phyloP scores from a whole-genome alignment of 2,329 filamentous ascomycete genomes.

The Parastagonospora nodorum region DNA sequence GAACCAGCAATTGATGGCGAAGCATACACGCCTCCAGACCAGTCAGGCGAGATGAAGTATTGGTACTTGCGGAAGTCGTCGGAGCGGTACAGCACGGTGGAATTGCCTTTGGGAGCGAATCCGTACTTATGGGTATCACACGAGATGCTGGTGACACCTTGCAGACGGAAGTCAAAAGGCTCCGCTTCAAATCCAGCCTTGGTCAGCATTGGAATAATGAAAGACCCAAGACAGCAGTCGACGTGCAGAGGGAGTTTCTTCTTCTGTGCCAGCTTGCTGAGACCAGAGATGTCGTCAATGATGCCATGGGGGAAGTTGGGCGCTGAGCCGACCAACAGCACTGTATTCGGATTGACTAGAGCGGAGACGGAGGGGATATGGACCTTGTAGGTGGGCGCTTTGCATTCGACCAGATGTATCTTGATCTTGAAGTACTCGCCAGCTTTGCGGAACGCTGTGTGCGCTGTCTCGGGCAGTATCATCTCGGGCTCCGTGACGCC shows the following conservation, averaged over 20 bases:
- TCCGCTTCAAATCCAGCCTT: conserved; percentile 90
- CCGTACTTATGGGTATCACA: conserved; percentile 99
- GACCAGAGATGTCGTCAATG: conserved; percentile 87
- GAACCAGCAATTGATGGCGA: conserved; percentile 91
- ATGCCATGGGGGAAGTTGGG: conserved; percentile 99
- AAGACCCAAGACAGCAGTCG: conserved; percentile 96
- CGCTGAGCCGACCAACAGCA: conserved; percentile 90
- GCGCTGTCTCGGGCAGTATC: conserved; percentile 93
- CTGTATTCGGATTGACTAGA: conserved; percentile 90
- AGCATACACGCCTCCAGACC: conserved; percentile 94
- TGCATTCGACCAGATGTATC: conserved; percentile 84
- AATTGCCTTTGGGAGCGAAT: conserved; percentile 97
- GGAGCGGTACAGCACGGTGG: conserved; percentile 86
- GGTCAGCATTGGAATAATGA: conserved; percentile 88
- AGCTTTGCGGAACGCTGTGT: conserved; percentile 96
- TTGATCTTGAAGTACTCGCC: conserved; percentile 97
- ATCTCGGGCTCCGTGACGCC: conserved; percentile 94
- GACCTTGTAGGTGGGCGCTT: conserved; percentile 83
- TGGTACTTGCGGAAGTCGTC: conserved; percentile 81
- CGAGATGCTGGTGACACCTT: conserved; percentile 92
- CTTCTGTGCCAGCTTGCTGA: conserved; percentile 81
- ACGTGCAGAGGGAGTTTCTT: conserved; percentile 89
- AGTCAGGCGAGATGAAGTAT: conserved; percentile 95
- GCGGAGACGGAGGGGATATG: conserved; percentile 77
- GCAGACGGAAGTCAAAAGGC: conserved; percentile 90